Evolutionary conservation across 805 yeast genomes (phyloP), one percentile per base, ranked within the genome.

Genomic region (Teunomyces gatunensis): DNA sequence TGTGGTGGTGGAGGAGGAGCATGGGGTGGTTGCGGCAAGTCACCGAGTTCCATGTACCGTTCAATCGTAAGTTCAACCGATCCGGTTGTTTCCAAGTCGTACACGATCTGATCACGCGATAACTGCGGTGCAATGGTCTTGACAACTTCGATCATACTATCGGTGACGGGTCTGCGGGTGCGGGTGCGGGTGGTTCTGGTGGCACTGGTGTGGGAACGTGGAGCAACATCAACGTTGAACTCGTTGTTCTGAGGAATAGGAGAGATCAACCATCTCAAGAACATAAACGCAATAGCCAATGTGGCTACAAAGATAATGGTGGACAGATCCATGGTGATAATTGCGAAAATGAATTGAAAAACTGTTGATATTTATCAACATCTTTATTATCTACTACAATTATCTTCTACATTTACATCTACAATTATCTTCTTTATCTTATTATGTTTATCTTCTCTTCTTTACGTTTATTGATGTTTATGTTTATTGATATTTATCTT

Each of bases 81-180:
- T 0, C 96, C 95, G 0, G 94, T 81, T 49, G 80, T 73, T 58
- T 84, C 82, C 51, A 94, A 75, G 61, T 87, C 96, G 51, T 75
- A 73, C 51, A 83, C 74, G 51, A 94, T 89, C 60, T 87, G 95
- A 6, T 79, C 87, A 3, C 68, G 76, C 1, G 87, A 74, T 28
- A 88, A 68, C 17, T 74, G 73, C 3, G 97, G 97, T 0, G 90
- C 96, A 47, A 92, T 73, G 36, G 89, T 82, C 55, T 83, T 87
- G 2, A 92, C 97, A 0, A 87, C 84, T 53, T 86, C 94, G 39
- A 92, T 75, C 98, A 92, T 92, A 48, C 79, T 80, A 4, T 71
- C 73, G 3, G 85, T 82, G 18, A 85, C 83, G 11, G 63, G 69
- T 48, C 87, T 76, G 41, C 47, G 39, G 52, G 49, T 34, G 25